A percentile compares a stretch with the other conserved stretches of the same genome.
phyloP scores from a whole-genome alignment of 2,329 filamentous ascomycete species.

The Aspergillus phoenicis region DNA sequence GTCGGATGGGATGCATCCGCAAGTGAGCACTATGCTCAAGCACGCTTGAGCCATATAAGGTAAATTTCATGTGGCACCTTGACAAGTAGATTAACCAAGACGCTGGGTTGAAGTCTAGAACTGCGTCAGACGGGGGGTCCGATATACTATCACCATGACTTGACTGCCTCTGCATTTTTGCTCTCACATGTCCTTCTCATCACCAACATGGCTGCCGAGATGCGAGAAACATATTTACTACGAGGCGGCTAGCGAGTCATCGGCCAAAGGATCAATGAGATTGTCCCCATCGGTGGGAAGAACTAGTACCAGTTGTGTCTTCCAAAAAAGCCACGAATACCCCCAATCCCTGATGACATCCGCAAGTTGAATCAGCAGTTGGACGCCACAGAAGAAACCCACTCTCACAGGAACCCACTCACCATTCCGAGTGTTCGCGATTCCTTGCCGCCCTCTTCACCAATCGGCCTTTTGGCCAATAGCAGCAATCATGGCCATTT shows the following conservation, averaged over 20 bases:
- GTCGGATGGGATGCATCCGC: background rate
- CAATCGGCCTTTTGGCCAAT: background rate
- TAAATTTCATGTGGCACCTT: background rate
- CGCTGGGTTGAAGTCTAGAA: background rate
- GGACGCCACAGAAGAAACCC: background rate
- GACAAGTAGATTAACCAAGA: background rate
- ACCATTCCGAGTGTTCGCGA: background rate
- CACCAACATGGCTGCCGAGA: background rate
- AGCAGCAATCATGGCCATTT: background rate
- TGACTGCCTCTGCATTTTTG: background rate
- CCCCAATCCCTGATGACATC: background rate
- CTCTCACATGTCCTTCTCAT: background rate
- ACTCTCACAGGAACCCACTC: background rate
- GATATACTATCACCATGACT: background rate
- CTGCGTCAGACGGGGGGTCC: background rate
- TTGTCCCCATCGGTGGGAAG: background rate
- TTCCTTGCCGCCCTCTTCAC: background rate
- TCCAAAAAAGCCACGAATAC: background rate
- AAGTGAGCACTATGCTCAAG: background rate
- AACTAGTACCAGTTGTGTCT: background rate
- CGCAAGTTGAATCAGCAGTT: constrained; percentile 5
- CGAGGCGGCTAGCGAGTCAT: background rate
- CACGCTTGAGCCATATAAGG: background rate
- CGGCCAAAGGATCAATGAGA: background rate
- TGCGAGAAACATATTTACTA: background rate